Conservation (phyloP, 2,329 filamentous ascomycete genomes). For the Colletotrichum trifolii region DNA sequence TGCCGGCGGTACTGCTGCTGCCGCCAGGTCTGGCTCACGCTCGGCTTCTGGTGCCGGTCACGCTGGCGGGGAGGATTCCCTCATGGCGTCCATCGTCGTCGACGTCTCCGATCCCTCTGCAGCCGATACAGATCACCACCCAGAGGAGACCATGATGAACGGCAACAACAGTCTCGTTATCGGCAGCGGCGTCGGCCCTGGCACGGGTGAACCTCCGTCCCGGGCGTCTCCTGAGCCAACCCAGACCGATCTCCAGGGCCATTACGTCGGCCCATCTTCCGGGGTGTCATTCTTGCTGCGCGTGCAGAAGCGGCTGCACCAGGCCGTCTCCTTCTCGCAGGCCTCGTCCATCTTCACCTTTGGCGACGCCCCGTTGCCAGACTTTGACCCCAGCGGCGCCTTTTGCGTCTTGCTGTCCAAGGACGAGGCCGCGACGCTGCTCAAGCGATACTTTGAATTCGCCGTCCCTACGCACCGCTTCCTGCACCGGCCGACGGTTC, state of each 20-base stretch:
- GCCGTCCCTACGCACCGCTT: constrained; percentile 68
- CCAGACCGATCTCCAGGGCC: constrained; percentile 45
- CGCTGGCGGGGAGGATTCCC: constrained; percentile 7
- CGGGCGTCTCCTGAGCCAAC: constrained; percentile 52
- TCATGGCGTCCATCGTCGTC: constrained; percentile 17
- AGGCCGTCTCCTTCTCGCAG: constrained; percentile 42
- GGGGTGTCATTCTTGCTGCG: constrained; percentile 45
- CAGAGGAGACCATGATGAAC: constrained; percentile 25
- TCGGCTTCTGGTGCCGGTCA: not conserved
- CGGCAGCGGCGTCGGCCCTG: constrained; percentile 5
- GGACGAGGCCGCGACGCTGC: constrained; percentile 48
- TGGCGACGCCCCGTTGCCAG: constrained; percentile 61
- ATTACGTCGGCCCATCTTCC: constrained; percentile 47
- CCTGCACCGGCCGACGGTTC: constrained; percentile 62
- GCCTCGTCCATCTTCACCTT: constrained; percentile 59
- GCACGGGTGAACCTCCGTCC: constrained; percentile 54
- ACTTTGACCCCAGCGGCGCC: constrained; percentile 45
- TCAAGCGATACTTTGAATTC: constrained; percentile 66
- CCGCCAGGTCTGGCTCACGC: not conserved
- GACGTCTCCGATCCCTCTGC: constrained; percentile 8
- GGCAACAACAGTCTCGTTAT: constrained; percentile 5
- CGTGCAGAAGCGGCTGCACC: constrained; percentile 45
- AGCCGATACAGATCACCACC: constrained; percentile 5
- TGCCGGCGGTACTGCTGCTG: not conserved
- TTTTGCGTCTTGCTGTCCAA: constrained; percentile 54